Base-by-base conservation (phyloP, 164 flowering plant species). In the Berberis thunbergii region DNA sequence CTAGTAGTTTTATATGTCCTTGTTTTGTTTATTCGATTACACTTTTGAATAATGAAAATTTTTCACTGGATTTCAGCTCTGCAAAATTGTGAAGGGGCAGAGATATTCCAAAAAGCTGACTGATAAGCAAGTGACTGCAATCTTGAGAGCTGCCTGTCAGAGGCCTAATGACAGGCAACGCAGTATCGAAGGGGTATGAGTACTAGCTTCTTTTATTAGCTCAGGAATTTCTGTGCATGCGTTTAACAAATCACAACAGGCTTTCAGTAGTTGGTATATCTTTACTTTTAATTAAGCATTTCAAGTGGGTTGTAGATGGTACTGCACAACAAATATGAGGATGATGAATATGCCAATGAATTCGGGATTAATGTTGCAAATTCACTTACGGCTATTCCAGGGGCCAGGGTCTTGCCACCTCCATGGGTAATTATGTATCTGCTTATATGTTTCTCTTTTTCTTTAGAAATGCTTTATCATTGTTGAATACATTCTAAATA, bases 351-450 rank as follows among this genome's bases (percentile, higher is more conserved):
- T 69, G 86, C 80, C 0, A 74, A 13, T 1, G 95, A 88, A 41
- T 94, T 91, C 81, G 96, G 97, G 0, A 82, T 94, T 50, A 40
- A 56, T 43, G 81, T 91, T 0, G 50, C 11, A 1, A 66, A 60
- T 2, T 68, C 65, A 12, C 72, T 78, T 11, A 57, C 87, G 1
- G 0, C 76, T 3, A 67, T 87, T 60, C 78, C 77, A 45, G 43
- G 2, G 55, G 98, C 98, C 7, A 86, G 98, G 2, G 88, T 91
- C 41, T 63, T 94, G 61, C 86, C 80, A 0, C 73, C 95, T 2
- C 98, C 97, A 0, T 65, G 64, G 90, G 96, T 94, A 80, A 70
- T 2, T 49, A 56, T 48, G 1, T 7, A 3, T 52, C 2, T 52
- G 13, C 13, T 7, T 10, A 4, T 50, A 4, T n/a, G 6, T 4